These are phyloP conservation scores for peach (Prunus persica) DNA, from an alignment of 306 rosid species.

Conservation along the genomic window Prunus_persica_NCBIv2 NC_034012.1:7878001-7878500, in stretches of 20 bases:
- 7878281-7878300: neutral
- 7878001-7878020: too few species aligned
- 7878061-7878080: neutral
- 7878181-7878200: neutral
- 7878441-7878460: neutral
- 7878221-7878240: neutral
- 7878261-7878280: neutral
- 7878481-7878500: constrained; percentile 8
- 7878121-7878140: too few species aligned
- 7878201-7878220: neutral
- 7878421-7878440: neutral
- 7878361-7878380: neutral
- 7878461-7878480: neutral
- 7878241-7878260: neutral
- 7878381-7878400: neutral
- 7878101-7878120: neutral
- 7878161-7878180: neutral
- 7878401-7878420: constrained; percentile 20
- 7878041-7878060: neutral
- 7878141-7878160: neutral
- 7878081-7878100: neutral
- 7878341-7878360: neutral
- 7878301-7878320: constrained; percentile 27
- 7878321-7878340: constrained; percentile 23
- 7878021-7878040: too few species aligned